Evolutionary conservation across 78 protist species (phyloP).

Genomic region (Dictyostelium intermedium): DNA sequence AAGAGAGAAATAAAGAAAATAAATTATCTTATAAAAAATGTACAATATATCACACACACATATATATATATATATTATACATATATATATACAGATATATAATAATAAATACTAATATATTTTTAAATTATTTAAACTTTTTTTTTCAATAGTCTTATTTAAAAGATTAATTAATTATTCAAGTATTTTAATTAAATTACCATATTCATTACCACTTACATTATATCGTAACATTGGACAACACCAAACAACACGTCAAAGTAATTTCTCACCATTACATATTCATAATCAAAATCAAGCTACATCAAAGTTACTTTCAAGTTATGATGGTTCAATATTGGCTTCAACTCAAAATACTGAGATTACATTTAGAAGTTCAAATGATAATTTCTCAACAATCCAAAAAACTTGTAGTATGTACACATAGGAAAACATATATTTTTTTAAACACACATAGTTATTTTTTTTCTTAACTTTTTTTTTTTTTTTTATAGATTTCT

Average conservation of each 20-base stretch:
- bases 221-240: conserved; percentile 17
- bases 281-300: conserved; percentile 35
- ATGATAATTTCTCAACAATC: conserved; percentile 59
- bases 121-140: not conserved
- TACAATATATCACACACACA: no score
- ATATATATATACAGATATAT: not conserved
- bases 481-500: not conserved
- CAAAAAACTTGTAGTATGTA: conserved; percentile 41
- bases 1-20: not conserved
- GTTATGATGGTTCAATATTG: conserved; percentile 49
- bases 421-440: no score
- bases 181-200: not conserved
- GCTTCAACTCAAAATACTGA: conserved; percentile 45
- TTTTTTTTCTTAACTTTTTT: not conserved
- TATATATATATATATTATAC: no score
- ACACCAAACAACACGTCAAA: conserved; percentile 26
- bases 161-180: not conserved
- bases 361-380: conserved; percentile 24
- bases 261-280: conserved; percentile 44
- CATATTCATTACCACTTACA: conserved; percentile 4
- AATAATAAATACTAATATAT: not conserved
- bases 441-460: not conserved
- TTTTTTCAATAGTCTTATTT: not conserved
- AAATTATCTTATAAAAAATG: conserved; percentile 5
- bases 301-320: conserved; percentile 7